phyloP scores from a whole-genome alignment of 176 grass and related monocot species.

The Oryza glaberrima region DNA sequence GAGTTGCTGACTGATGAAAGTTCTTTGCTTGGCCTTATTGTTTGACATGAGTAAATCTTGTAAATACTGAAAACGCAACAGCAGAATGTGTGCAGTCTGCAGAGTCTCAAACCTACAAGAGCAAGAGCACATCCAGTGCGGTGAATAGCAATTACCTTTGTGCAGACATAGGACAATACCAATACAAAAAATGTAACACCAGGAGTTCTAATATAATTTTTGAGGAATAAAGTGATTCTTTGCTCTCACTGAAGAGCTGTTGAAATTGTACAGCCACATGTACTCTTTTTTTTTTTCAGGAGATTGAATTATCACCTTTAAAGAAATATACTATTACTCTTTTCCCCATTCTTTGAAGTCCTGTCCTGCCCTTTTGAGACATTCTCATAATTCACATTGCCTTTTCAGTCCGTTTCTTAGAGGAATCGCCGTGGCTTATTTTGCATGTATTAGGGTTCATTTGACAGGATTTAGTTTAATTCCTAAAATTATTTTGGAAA shows the following conservation, averaged over 20 bases:
- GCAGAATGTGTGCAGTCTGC: not conserved
- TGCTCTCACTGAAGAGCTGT: not conserved
- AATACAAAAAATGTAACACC: not conserved
- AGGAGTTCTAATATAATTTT: not conserved
- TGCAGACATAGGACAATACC: constrained; percentile 2
- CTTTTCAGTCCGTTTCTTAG: too few species aligned
- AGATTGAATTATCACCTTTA: too few species aligned
- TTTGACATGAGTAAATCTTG: not conserved
- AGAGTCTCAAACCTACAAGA: not conserved
- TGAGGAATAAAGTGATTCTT: not conserved
- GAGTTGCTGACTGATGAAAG: not conserved
- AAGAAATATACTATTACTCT: too few species aligned
- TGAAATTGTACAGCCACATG: not conserved
- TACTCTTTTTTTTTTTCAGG: not conserved
- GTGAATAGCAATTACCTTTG: not conserved
- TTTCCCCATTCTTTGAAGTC: not conserved
- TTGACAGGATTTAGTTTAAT: too few species aligned
- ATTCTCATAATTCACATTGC: not conserved
- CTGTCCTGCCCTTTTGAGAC: not conserved
- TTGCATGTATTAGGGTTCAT: not conserved
- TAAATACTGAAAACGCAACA: not conserved
- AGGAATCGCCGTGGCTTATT: not conserved
- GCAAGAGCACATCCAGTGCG: too few species aligned
- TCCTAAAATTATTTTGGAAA: too few species aligned
- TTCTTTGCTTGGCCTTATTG: not conserved